Conservation (phyloP, 2,329 filamentous ascomycete genomes). For the Chaetomiaceae sp. region DNA sequence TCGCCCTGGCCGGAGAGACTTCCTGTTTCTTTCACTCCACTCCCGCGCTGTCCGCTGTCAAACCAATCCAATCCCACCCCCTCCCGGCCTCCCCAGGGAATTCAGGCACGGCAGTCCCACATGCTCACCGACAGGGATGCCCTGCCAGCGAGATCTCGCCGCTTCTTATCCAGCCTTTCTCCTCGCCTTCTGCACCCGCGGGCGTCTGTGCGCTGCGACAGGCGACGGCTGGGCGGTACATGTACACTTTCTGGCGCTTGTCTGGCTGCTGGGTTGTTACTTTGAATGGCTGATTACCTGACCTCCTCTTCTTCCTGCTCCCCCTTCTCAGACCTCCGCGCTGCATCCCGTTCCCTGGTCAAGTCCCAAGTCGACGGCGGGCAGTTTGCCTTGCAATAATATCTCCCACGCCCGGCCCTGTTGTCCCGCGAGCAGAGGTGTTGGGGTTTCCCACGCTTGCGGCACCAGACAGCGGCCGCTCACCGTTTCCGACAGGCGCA, state of each 20-base stretch:
- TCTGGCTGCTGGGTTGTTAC: constrained; percentile 12
- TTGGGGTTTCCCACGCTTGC: not conserved
- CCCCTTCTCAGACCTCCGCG: constrained; percentile 1
- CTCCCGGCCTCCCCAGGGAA: too few species aligned
- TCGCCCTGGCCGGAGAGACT: not conserved
- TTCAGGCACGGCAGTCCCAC: constrained; percentile 15
- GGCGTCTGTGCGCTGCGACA: constrained; percentile 22
- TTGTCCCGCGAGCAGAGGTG: too few species aligned
- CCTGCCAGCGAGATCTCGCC: constrained; percentile 18
- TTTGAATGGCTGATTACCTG: constrained; percentile 16
- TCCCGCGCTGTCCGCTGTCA: constrained; percentile 12
- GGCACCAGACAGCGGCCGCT: constrained; percentile 9
- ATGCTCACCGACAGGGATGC: constrained; percentile 3
- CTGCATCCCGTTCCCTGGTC: not conserved
- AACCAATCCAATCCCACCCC: not conserved
- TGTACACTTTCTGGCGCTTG: constrained; percentile 20
- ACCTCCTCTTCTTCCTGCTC: constrained; percentile 1
- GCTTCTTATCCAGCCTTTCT: constrained; percentile 15
- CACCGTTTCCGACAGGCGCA: constrained; percentile 36
- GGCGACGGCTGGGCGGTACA: constrained; percentile 10
- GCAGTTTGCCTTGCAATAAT: not conserved
- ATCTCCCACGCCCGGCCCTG: too few species aligned
- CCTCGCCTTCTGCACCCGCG: constrained; percentile 10
- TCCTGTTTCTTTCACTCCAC: constrained; percentile 5
- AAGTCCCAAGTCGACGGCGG: not conserved